Evolutionary conservation across 345 rosid species (phyloP), one percentile per base, ranked within the genome.

Genomic region (Gynandropsis gynandra): DNA sequence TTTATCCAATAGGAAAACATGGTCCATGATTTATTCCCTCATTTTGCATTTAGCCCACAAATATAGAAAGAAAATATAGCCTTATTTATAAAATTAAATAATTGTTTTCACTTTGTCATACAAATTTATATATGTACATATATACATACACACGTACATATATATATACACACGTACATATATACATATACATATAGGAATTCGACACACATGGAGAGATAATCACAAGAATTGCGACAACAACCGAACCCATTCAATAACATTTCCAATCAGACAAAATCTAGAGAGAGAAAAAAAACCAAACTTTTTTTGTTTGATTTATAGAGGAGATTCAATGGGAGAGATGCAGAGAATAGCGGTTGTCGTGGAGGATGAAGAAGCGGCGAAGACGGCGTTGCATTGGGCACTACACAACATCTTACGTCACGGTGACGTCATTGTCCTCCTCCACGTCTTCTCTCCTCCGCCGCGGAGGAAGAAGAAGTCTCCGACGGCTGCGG

Each of bases 351-450:
- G 64, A 65, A 70, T 74, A 36, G 80, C 72, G 58, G 82, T 80
- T 31, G 64, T 80, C 4, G 82, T 80, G 0, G 86, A 80, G 43
- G 86, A 77, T 16, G 72, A 56, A 47, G 80, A 77, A 20, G 75
- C 59, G 1, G 67, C 80, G 38, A 74, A 78, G 67, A 64, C 70
- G 27, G 82, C 86, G 4, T 71, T 80, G 4, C 58, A 49, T 55
- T 80, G 86, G 86, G 73, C 82, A 36, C 86, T 80, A 5, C 76
- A 68, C 45, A 80, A 80, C 36, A 56, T 74, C 5, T 54, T 76
- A 45, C 80, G 82, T 32, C 71, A 50, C 10, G 80, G 80, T 16
- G 86, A 77, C 56, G 34, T 72, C 54, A 52, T 80, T 11, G 71
- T 76, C 24, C 86, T 80, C 51, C 82, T 80, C 38, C 82, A 77